A percentile compares a stretch with the other conserved stretches of the same genome.
These are phyloP conservation scores for Alliaria petiolata DNA, from an alignment of 345 rosid species.

Conservation along the genomic window DNA sequence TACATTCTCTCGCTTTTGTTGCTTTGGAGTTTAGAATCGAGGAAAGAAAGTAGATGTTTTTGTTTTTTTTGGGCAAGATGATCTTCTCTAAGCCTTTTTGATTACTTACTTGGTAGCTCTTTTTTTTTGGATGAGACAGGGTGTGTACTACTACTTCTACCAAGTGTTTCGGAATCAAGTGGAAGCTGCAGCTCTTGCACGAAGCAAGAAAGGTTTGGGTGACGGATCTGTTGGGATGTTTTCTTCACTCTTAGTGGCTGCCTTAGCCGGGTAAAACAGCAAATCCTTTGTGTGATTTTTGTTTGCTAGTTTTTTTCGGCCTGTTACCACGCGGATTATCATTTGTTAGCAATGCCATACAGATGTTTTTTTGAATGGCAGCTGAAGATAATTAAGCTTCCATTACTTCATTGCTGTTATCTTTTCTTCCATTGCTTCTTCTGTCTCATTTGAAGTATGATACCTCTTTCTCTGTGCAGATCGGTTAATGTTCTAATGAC, in stretches of 20 bases:
- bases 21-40: too few species aligned
- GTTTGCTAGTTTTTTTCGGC: too few species aligned
- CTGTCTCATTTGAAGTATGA: conserved; percentile 9
- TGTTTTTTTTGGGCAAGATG: background rate
- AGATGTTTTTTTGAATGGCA: background rate
- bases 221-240: conserved; percentile 97
- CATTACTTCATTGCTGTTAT: background rate
- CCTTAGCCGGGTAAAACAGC: conserved; percentile 72
- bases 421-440: background rate
- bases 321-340: background rate
- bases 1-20: background rate
- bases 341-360: background rate
- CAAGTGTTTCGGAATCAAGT: conserved; percentile 97
- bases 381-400: background rate
- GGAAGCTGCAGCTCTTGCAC: conserved; percentile 61
- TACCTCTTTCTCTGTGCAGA: conserved; percentile 43
- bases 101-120: conserved; percentile 31
- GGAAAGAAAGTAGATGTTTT: background rate
- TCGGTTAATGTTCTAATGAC: conserved; percentile 88
- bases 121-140: conserved; percentile 74
- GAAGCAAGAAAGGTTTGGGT: conserved; percentile 62
- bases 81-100: conserved; percentile 17
- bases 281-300: background rate
- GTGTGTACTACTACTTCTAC: conserved; percentile 99
- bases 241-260: conserved; percentile 90